Percentiles rank a stretch among this genome's conserved stretches.
phyloP scores from a whole-genome alignment of 75 land plant species.

The Picea sitchensis region DNA sequence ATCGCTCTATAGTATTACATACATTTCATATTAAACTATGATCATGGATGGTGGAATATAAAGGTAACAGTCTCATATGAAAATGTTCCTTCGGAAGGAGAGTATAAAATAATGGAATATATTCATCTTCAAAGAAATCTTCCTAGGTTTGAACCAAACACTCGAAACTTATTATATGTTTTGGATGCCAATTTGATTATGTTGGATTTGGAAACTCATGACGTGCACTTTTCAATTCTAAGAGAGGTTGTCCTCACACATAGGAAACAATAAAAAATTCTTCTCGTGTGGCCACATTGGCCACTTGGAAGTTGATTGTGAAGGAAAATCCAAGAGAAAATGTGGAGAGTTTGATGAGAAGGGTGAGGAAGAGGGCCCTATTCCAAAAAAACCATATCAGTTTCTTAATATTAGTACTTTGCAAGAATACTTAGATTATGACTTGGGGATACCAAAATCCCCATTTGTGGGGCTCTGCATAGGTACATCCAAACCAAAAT shows the following conservation, averaged over 20 bases:
- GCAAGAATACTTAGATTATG: constrained; percentile 89
- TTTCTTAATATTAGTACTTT: constrained; percentile 94
- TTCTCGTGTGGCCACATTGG: constrained; percentile 93
- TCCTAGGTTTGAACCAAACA: constrained; percentile 87
- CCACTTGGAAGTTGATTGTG: constrained; percentile 87
- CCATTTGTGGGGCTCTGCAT: too few species aligned
- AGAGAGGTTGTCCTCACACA: constrained; percentile 86
- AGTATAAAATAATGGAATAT: constrained; percentile 89
- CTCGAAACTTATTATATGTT: constrained; percentile 85
- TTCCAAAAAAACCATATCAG: constrained; percentile 84
- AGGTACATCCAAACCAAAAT: too few species aligned
- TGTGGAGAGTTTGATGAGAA: constrained; percentile 85
- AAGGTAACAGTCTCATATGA: constrained; percentile 93
- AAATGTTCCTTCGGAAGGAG: constrained; percentile 95
- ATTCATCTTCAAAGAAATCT: constrained; percentile 85
- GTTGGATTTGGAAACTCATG: constrained; percentile 97
- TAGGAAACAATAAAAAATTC: constrained; percentile 90
- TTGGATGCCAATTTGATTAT: constrained; percentile 99
- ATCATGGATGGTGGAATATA: constrained; percentile 74
- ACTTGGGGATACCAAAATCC: constrained; percentile 64
- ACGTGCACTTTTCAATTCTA: constrained; percentile 84
- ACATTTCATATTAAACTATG: constrained; percentile 76
- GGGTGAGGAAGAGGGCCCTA: constrained; percentile 32
- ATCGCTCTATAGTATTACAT: constrained; percentile 77
- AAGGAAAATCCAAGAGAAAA: constrained; percentile 78